These are phyloP conservation scores for Zelonia costaricensis DNA, from an alignment of 208 protist species.

Conservation along the genomic window DNA sequence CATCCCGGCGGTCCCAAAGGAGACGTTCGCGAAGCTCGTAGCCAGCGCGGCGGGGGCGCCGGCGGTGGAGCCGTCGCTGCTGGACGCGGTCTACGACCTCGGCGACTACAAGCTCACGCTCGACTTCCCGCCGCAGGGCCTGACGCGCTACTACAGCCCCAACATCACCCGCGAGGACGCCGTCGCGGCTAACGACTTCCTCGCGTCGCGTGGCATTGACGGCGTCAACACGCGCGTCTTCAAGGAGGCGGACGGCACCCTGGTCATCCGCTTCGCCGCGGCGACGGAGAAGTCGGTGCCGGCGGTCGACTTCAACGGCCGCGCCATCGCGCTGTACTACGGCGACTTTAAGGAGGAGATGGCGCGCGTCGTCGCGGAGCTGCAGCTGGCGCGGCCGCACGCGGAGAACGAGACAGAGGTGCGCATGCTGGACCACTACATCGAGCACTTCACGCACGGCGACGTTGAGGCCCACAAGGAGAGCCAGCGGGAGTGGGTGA, in stretches of 20 bases:
- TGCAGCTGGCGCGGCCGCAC: slow-evolving; percentile 57
- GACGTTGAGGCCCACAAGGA: slow-evolving; percentile 88
- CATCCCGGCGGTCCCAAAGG: slow-evolving; percentile 57
- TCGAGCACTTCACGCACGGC: slow-evolving; percentile 77
- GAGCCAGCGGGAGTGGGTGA: slow-evolving; percentile 89
- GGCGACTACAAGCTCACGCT: slow-evolving; percentile 48
- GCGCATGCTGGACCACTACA: slow-evolving; percentile 92
- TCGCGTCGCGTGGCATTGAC: slow-evolving; percentile 54
- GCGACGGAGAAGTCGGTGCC: slow-evolving; percentile 35
- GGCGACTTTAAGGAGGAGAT: slow-evolving; percentile 81
- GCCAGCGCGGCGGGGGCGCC: slow-evolving; percentile 13
- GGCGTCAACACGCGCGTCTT: slow-evolving; percentile 87
- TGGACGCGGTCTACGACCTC: slow-evolving; percentile 71
- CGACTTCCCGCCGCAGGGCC: slow-evolving; percentile 69
- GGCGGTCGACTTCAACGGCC: slow-evolving; percentile 50
- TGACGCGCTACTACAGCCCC: slow-evolving; percentile 84
- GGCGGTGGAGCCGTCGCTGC: slow-evolving; percentile 29
- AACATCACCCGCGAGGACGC: slow-evolving; percentile 79
- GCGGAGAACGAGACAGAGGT: slow-evolving; percentile 78
- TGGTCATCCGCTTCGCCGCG: slow-evolving; percentile 58
- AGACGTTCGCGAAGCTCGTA: slow-evolving; percentile 61
- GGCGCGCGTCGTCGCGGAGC: slow-evolving; percentile 49
- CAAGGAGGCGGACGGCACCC: slow-evolving; percentile 45
- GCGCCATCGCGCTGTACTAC: slow-evolving; percentile 60
- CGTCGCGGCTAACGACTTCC: slow-evolving; percentile 70